phyloP scores from a whole-genome alignment of 202 grass and related monocot species.

The Eragrostis tef region DNA sequence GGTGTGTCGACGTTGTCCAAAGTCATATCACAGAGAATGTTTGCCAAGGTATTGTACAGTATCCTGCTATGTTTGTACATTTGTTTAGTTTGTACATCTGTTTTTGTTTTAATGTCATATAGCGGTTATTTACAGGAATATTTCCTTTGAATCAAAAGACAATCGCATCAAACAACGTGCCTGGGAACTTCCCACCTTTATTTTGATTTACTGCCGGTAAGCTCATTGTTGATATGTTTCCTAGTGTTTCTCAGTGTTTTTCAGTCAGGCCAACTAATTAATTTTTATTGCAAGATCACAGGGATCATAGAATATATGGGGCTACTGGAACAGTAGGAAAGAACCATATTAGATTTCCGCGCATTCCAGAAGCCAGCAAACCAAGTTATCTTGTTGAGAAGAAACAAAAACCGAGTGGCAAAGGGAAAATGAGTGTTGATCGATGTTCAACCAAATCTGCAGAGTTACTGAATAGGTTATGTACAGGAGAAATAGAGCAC shows the following conservation, averaged over 20 bases:
- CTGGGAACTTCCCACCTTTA: slow-evolving; percentile 45
- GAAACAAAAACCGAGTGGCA: slow-evolving; percentile 11
- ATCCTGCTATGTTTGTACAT: slow-evolving; percentile 24
- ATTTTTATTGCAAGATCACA: slow-evolving; percentile 39
- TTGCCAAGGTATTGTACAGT: slow-evolving; percentile 62
- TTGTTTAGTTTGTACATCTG: slow-evolving; percentile 5
- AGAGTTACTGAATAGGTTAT: slow-evolving; percentile 22
- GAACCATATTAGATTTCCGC: slow-evolving; percentile 62
- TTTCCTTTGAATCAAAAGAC: slow-evolving; percentile 40
- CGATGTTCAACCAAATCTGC: background rate
- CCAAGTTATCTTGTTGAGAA: slow-evolving; percentile 14
- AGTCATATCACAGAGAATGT: slow-evolving; percentile 68
- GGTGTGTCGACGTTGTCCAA: slow-evolving; percentile 71
- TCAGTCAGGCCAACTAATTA: background rate
- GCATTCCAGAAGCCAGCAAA: slow-evolving; percentile 22
- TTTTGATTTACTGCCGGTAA: slow-evolving; percentile 64
- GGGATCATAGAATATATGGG: slow-evolving; percentile 48
- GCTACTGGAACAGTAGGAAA: slow-evolving; percentile 43
- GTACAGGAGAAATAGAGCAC: background rate
- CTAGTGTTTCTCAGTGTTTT: slow-evolving; percentile 7
- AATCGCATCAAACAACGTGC: slow-evolving; percentile 32
- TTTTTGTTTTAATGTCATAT: background rate
- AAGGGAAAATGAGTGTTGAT: slow-evolving; percentile 23
- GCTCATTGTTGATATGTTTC: slow-evolving; percentile 26
- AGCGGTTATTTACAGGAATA: slow-evolving; percentile 23